Base-by-base conservation (phyloP, 768 basidiomycete genomes). In the Dioszegia hungarica region DNA sequence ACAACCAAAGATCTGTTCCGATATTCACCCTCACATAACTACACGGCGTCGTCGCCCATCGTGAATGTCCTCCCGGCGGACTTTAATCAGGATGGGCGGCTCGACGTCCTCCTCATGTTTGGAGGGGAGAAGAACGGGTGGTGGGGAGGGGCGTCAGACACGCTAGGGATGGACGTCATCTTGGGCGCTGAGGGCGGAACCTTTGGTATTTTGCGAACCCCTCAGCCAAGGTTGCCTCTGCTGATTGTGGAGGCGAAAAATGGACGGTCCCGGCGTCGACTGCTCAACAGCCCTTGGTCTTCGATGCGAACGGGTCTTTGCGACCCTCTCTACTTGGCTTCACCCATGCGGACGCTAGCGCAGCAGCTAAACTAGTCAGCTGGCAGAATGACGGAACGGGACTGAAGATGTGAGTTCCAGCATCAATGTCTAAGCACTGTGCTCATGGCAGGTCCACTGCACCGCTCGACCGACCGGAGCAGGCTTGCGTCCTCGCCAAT, bases 71-170 rank as follows among this genome's bases (percentile, higher is more conserved):
- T 98, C 10, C 92, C 93, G 0, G 90, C 89, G 20, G 95, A 99
- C 77, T 95, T 88, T 70, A 88, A 92, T 24, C 88, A 91, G 69
- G 87, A 91, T 55, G 95, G 95, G 28, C 86, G 84, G 65, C 81
- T 98, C 3, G 95, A 98, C 75, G 70, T 95, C 1, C 83, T 98
- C 1, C 83, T 98, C 43, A 91, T 97, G 88, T 83, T 85, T 39
- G 79, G 81, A 24, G 60, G 74, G 70, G 47, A 78, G 66, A 39
- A 68, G 44, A 36, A 51, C 27, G 60, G 82, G 0, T 78, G 78
- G 76, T 78, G 77, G 77, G 65, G 65, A 2, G 54, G 49, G 4
- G 58, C 67, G 20, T 59, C 64, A 25, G 66, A 64, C 8, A 62
- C 82, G 54, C 74, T 90, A 33, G 83, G 85, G 28, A 81, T 94